These are phyloP conservation scores for Penicillium canariense DNA, from an alignment of 495 filamentous ascomycete genomes.

Conservation along the genomic window DNA sequence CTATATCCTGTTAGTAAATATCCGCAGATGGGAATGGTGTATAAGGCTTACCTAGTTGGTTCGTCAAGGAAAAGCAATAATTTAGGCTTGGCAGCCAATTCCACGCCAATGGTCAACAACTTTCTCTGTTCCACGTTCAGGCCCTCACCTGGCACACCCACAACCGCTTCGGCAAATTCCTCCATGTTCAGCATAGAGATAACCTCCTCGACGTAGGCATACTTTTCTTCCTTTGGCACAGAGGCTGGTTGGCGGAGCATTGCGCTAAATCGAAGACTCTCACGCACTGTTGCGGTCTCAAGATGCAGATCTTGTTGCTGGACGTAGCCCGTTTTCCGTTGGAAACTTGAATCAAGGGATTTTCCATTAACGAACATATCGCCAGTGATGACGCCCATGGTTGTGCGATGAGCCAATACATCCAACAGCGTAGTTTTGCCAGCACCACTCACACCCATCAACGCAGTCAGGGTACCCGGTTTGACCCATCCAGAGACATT, in stretches of 20 bases:
- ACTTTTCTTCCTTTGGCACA: constrained; percentile 69
- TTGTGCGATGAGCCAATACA: constrained; percentile 42
- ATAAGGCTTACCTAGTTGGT: constrained; percentile 48
- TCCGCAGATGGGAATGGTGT: neutral
- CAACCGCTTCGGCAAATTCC: constrained; percentile 75
- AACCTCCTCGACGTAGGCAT: constrained; percentile 83
- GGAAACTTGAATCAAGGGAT: constrained; percentile 67
- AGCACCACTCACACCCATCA: constrained; percentile 59
- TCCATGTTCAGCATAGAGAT: constrained; percentile 85
- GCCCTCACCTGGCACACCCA: constrained; percentile 73
- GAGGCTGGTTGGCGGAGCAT: constrained; percentile 75
- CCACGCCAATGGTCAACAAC: constrained; percentile 83
- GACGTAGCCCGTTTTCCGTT: constrained; percentile 86
- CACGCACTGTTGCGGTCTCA: constrained; percentile 76
- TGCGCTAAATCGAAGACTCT: constrained; percentile 76
- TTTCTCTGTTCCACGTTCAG: constrained; percentile 77
- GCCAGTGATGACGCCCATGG: constrained; percentile 48
- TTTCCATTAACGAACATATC: constrained; percentile 51
- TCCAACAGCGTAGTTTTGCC: constrained; percentile 56
- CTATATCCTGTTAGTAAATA: constrained; percentile 33
- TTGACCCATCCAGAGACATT: constrained; percentile 54
- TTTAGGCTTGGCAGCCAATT: constrained; percentile 84
- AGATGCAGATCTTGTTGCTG: constrained; percentile 92
- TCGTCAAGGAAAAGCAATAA: constrained; percentile 87
- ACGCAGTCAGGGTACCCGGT: constrained; percentile 61